Base-by-base conservation (phyloP, 306 rosid species). In the Sphenostylis stenocarpa region DNA sequence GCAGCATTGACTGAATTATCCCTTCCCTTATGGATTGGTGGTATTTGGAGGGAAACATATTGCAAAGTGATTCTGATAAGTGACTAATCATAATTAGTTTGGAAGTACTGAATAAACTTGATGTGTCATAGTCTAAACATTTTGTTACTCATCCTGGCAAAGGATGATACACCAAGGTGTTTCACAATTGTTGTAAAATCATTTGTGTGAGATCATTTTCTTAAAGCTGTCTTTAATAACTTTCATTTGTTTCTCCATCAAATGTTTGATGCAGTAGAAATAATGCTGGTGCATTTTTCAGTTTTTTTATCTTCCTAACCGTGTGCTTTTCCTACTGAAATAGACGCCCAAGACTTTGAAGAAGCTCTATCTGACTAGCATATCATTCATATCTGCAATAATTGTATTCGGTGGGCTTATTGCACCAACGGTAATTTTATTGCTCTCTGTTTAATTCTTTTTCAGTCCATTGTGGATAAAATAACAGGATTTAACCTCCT, bases 341-440 rank as follows among this genome's bases (percentile, higher is more conserved):
- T 78, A 90, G 97, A 92, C 97, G 3, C 92, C 92, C 73, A 95
- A 75, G 91, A 86, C 91, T 21, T 44, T 95, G 90, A 92, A 89
- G 96, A 87, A 92, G 87, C 93, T 92, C 66, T 90, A 92, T 80
- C 75, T 88, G 41, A 92, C 96, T 33, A 87, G 98, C 65, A 33
- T 77, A 13, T 84, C 95, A 17, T 55, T 95, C 80, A 87, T 90
- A 68, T 85, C 92, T 48, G 95, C 87, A 29, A 84, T 90, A 84
- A 90, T 95, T 79, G 81, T 89, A 44, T 95, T 95, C 69, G 98
- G 98, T 29, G 97, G 97, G 72, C 84, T 95, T 63, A 85, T 95
- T 78, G 97, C 97, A 64, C 98, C 98, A 2, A 88, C 91, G 56
- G 98, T 95, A 90, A 89, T 88, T 78, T 73, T 64, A 21, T 79